Conservation (phyloP, 192 early-diverging fungal species). For the Coemansia sp. region DNA sequence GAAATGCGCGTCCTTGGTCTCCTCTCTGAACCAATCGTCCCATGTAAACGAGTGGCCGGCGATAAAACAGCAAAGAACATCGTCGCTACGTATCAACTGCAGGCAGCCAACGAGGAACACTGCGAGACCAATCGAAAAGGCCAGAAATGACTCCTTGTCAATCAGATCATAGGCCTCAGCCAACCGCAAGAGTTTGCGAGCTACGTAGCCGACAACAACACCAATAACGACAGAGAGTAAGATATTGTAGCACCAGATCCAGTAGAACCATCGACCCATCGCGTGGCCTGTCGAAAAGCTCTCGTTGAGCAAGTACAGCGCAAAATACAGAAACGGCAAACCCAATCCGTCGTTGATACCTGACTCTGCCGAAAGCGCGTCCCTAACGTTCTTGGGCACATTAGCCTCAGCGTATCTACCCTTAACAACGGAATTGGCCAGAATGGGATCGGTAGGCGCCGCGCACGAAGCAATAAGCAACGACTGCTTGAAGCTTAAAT, state of each 20-base stretch:
- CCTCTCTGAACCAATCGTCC: slow-evolving; percentile 93
- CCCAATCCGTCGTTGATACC: slow-evolving; percentile 90
- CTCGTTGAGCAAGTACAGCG: slow-evolving; percentile 69
- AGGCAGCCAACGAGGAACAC: slow-evolving; percentile 70
- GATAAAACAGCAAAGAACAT: slow-evolving; percentile 77
- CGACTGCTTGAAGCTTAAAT: slow-evolving; percentile 56
- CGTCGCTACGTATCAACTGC: slow-evolving; percentile 73
- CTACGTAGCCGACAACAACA: slow-evolving; percentile 70
- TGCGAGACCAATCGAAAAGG: slow-evolving; percentile 81
- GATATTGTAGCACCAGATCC: slow-evolving; percentile 86
- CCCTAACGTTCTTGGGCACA: slow-evolving; percentile 80
- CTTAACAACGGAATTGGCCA: slow-evolving; percentile 94
- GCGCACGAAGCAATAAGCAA: slow-evolving; percentile 84
- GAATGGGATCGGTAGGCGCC: slow-evolving; percentile 93
- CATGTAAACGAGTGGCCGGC: slow-evolving; percentile 83
- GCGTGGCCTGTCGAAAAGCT: slow-evolving; percentile 61
- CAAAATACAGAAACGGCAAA: slow-evolving; percentile 79
- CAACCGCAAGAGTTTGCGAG: slow-evolving; percentile 72
- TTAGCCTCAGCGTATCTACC: slow-evolving; percentile 93
- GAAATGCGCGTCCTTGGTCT: slow-evolving; percentile 84
- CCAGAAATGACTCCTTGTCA: slow-evolving; percentile 89
- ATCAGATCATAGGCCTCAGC: slow-evolving; percentile 76
- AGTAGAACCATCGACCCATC: slow-evolving; percentile 80
- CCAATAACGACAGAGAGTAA: slow-evolving; percentile 76
- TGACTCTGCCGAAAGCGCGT: slow-evolving; percentile 80